Base-by-base conservation (phyloP, 495 filamentous ascomycete genomes). In the Sordaria brevicollis region DNA sequence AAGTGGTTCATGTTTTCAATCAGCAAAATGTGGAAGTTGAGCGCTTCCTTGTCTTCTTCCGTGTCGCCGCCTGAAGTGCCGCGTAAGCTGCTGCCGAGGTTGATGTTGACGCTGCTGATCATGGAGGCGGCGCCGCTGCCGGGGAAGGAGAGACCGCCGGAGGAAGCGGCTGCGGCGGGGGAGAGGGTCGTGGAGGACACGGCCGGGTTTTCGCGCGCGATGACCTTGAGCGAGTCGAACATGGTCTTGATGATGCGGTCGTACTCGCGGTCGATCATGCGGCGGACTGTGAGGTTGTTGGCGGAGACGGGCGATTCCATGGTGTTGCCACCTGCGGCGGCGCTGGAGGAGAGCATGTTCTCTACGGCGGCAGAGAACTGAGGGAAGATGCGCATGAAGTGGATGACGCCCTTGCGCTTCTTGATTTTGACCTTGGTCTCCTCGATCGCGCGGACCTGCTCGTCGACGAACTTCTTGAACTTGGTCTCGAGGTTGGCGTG, bases 1-100 rank as follows among this genome's bases (percentile, higher is more conserved):
- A 94, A 97, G 77, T 97, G 93, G 77, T 97, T 95, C 94, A 97
- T 97, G 77, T 98, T 98, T 78, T 98, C 94, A 71, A 98, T 97
- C 36, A 98, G 86, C 65, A 97, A 86, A 74, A 98, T 97, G 77
- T 97, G 93, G 81, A 96, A 96, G 77, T 98, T 97, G 25, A 98
- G 85, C 17, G 91, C 89, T 76, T 97, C 94, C 79, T 98, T 98
- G 77, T 98, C 94, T 74, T 98, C 94, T 62, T 88, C 85, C n/a
- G 81, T 77, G 69, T 73, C 73, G 67, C 39, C 79, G 76, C 17
- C 75, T 25, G 69, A 43, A 17, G 65, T 15, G 36, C 57, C 19
- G 4, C 67, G 36, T n/a, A 67, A 54, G 7, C 68, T 36, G 34
- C 54, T 67, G 38, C 65, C 35, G 38, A 33, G n/a, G 34, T 62